Evolutionary conservation across 495 filamentous ascomycete species (phyloP).

Genomic region (Aspergillus carlsbadensis): DNA sequence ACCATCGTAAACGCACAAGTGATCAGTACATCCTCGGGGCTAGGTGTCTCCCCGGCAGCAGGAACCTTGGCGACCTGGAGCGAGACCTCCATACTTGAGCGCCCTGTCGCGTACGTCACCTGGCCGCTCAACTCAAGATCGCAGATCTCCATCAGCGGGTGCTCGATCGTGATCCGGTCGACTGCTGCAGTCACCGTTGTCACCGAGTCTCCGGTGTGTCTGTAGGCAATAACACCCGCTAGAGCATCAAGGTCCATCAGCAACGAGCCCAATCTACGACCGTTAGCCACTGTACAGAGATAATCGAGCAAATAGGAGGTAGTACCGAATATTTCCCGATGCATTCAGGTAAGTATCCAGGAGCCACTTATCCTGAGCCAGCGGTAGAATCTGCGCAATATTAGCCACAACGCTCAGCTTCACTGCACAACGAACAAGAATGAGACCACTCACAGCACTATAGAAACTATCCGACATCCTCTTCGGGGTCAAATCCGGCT

Average conservation of each 20-base stretch:
- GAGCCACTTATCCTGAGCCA: slow-evolving; percentile 70
- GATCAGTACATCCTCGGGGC: slow-evolving; percentile 68
- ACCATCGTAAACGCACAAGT: slow-evolving; percentile 87
- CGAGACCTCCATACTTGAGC: slow-evolving; percentile 79
- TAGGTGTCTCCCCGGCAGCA: slow-evolving; percentile 55
- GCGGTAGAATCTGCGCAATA: slow-evolving; percentile 54
- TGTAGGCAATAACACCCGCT: slow-evolving; percentile 77
- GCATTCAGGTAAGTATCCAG: slow-evolving; percentile 68
- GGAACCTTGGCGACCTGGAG: slow-evolving; percentile 68
- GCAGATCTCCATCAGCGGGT: slow-evolving; percentile 73
- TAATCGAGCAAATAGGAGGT: neutral
- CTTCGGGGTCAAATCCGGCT: slow-evolving; percentile 57
- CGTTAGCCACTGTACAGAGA: slow-evolving; percentile 3
- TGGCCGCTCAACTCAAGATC: slow-evolving; percentile 78
- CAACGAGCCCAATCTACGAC: slow-evolving; percentile 60
- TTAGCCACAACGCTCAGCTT: slow-evolving; percentile 12
- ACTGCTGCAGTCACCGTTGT: slow-evolving; percentile 81
- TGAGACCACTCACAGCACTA: slow-evolving; percentile 49
- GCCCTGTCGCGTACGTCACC: slow-evolving; percentile 77
- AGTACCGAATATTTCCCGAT: slow-evolving; percentile 60
- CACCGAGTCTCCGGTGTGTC: slow-evolving; percentile 74
- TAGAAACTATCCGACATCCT: slow-evolving; percentile 66
- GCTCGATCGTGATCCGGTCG: slow-evolving; percentile 74
- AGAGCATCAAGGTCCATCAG: slow-evolving; percentile 84
- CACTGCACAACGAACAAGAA: neutral